Evolutionary conservation across 1,139 yeast genomes (phyloP), one percentile per base, ranked within the genome.

Genomic region (Wickerhamomyces sp.): DNA sequence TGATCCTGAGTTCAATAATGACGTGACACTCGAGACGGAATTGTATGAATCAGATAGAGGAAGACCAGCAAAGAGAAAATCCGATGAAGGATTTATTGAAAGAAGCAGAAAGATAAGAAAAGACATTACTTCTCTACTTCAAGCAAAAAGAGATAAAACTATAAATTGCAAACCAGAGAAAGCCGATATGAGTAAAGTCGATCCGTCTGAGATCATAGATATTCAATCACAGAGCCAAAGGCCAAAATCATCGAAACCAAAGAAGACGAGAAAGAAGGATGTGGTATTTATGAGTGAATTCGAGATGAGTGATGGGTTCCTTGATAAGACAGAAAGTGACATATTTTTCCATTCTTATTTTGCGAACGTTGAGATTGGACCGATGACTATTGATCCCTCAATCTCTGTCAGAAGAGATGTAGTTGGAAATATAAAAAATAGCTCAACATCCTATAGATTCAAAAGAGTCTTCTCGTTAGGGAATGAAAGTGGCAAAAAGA

Each of bases 91-190:
- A 6, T 27, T 29, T 29, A 10, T 23, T 10, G 13, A 45, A 31
- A 41, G 38, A 40, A 36, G 43, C 34, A 30, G 27, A 10, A 11
- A n/a, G 4, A 31, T 46, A 15, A 73, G 70, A 59, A 72, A 72
- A 42, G 85, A 79, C 55, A 80, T 79, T 52, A 76, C 82, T 32
- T 73, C 76, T 7, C 66, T 81, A 29, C 10, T 13, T 18, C 10
- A 38, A 35, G 6, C 42, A 38, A 4, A 36, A 44, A 1, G 41
- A 32, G 18, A 53, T 43, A 40, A 11, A 27, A 10, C 14, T 43
- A 4, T 45, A 42, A 8, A 10, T 34, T 9, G 42, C 42, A 36
- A 34, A 10, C 14, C 35, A 32, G 27, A 34, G 4, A 37, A 35
- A 10, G 40, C 38, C 29, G 57, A 55, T 37, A 26, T 47, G 9